Evolutionary conservation across 371 early-diverging fungal genomes (phyloP), one percentile per base, ranked within the genome.

Genomic region (Umbelopsis sp.): DNA sequence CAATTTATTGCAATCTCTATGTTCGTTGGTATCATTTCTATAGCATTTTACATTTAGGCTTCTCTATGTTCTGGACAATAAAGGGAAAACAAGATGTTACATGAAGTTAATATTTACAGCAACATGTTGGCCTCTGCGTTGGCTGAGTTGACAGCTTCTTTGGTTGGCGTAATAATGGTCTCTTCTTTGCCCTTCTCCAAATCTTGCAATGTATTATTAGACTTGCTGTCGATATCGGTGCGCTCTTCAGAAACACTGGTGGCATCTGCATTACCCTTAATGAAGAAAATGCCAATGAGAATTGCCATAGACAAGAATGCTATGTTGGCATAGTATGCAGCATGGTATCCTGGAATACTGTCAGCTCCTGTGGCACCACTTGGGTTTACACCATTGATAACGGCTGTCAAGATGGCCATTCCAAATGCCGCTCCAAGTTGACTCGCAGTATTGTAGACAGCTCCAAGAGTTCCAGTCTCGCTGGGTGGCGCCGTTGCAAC

Each of bases 401-500:
- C 50, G 9, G 66, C 66, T 35, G 66, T 66, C 51, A 66, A 32
- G n/a, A 66, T 66, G 4, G 66, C 66, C 20, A 50, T n/a, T 9
- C 66, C 66, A 14, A 66, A 18, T 29, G 50, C 66, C n/a, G 50
- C 25, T n/a, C 66, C 66, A 11, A 66, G 18, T 50, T 66, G 66
- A 20, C 48, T 29, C 1, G 66, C 66, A 14, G 66, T 66, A 20
- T 66, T 66, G 35, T 50, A 51, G 5, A 66, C 50, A 3, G 50
- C 66, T 25, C 66, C 66, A 11, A 66, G 20, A 11, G 52, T 66
- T 14, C 66, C 66, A 9, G 66, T 51, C 37, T 66, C 66, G 20
- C 50, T 50, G 22, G 24, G 32, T 5, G 66, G 66, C 5, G 66
- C 66, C 12, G 44, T 22, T 10, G 38, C 46, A 29, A 64, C 38